These are phyloP conservation scores for Scutellaria baicalensis DNA, from an alignment of 257 asterid species.

Conservation along the genomic window DNA sequence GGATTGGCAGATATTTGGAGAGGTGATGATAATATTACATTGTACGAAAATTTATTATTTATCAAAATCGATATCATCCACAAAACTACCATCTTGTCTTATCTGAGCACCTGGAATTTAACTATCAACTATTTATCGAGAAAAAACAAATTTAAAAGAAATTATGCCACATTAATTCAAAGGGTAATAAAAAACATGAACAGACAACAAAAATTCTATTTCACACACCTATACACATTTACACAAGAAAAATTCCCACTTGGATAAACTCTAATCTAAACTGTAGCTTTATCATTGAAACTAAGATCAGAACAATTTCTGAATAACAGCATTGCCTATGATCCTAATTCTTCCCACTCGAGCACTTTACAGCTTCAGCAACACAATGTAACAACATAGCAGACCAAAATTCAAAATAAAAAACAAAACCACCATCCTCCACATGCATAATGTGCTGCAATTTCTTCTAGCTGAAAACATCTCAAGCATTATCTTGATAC, in stretches of 20 bases:
- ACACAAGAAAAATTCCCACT: neutral
- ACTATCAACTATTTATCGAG: neutral
- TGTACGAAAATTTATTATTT: neutral
- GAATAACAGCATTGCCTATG: neutral
- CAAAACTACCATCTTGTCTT: neutral
- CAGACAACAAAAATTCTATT: neutral
- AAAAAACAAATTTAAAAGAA: neutral
- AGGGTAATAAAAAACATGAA: neutral
- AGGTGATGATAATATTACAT: neutral
- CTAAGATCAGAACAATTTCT: neutral
- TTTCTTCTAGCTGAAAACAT: neutral
- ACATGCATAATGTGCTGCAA: slow-evolving; percentile 17
- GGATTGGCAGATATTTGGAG: neutral
- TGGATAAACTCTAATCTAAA: neutral
- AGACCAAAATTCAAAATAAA: neutral
- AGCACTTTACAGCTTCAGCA: slow-evolving; percentile 10
- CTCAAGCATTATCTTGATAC: slow-evolving; percentile 18
- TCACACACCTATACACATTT: neutral
- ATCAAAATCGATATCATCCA: neutral
- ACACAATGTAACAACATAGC: slow-evolving; percentile 16
- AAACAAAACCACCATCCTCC: neutral
- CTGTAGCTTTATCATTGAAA: slow-evolving; percentile 3
- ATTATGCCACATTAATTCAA: neutral
- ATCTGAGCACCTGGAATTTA: neutral
- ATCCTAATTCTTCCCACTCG: slow-evolving; percentile 9